Base-by-base conservation (phyloP, 2,329 filamentous ascomycete genomes). In the Nakataea oryzae region DNA sequence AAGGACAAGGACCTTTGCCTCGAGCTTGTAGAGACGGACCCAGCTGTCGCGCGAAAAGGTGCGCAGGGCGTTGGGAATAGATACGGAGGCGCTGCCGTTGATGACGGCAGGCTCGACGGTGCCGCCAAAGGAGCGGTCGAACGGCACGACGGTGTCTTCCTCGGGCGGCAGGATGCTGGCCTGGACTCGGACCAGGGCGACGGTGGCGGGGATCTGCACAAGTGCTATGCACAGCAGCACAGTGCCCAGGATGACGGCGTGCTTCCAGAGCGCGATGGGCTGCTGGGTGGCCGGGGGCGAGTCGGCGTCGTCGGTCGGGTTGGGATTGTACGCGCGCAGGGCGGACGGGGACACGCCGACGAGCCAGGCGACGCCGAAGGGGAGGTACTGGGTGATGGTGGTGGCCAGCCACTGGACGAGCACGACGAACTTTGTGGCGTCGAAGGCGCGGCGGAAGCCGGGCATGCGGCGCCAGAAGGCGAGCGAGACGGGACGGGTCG, bases 41-140 rank as follows among this genome's bases (percentile, higher is more conserved):
- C 91, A 88, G 57, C 90, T 86, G 64, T 85, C 79, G 73, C 83
- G 84, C 72, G 87, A 85, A 73, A 96, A 93, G 47, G 86, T 90
- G 68, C 80, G 82, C 90, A 91, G 93, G 1, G 91, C 92, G 68
- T 93, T 88, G 59, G 83, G 73, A 69, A 93, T 82, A 54, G 88
- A 84, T 65, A 90, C 81, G 67, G 84, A 86, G 66, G 90, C 89
- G 65, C 81, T 83, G 62, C 89, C 90, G 63, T 85, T 87, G n/a
- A 91, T 78, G 59, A 91, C 81, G 64, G 84, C 83, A n/a, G 90
- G 86, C 66, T 88, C 84, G 30, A 93, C 84, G 71, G 86, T 88
- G 68, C 90, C 90, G 65, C 83, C 85, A 70, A 96, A 96, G 32
- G 87, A 88, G 66, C 92, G 89, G 79, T 97, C 93, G 69, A 97